A percentile compares a stretch with the other conserved stretches of the same genome.
Evolutionary conservation across 73 alveolate genomes (phyloP).

Genomic region (Symbiodinium natans): DNA sequence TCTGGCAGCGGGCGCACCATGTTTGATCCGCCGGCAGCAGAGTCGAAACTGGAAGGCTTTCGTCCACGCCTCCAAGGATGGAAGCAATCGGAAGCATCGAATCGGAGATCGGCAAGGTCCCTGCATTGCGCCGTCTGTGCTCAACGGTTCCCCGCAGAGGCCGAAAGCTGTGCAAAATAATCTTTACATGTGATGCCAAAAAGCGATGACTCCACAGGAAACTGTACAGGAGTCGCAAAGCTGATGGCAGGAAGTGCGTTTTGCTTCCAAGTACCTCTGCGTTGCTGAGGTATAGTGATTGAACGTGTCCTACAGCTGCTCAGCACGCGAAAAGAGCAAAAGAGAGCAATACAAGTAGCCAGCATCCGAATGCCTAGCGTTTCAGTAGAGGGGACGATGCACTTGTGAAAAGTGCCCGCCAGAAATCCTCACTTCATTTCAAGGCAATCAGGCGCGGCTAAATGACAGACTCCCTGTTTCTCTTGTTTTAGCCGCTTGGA

Average conservation of each 20-base stretch:
- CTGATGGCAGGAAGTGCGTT: background rate
- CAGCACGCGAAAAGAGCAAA: background rate
- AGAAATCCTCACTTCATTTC: background rate
- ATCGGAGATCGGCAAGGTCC: background rate
- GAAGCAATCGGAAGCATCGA: background rate
- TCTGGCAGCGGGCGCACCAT: background rate
- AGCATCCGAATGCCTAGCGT: background rate
- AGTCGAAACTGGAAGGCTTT: background rate
- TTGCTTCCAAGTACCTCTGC: background rate
- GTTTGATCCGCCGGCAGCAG: conserved; percentile 7
- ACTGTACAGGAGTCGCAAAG: background rate
- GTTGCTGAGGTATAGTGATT: background rate
- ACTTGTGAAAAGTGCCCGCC: background rate
- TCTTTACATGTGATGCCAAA: background rate
- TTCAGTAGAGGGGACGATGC: background rate
- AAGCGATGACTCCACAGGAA: background rate
- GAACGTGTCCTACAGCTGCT: background rate
- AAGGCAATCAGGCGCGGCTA: background rate
- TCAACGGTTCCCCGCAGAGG: background rate
- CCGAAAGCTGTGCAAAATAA: background rate
- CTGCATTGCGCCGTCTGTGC: background rate
- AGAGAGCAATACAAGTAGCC: background rate
- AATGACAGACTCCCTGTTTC: background rate
- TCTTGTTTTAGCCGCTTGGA: background rate
- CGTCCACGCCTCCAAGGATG: background rate